Conservation (phyloP, 164 flowering plant genomes). For the Hamamelis virginiana region DNA sequence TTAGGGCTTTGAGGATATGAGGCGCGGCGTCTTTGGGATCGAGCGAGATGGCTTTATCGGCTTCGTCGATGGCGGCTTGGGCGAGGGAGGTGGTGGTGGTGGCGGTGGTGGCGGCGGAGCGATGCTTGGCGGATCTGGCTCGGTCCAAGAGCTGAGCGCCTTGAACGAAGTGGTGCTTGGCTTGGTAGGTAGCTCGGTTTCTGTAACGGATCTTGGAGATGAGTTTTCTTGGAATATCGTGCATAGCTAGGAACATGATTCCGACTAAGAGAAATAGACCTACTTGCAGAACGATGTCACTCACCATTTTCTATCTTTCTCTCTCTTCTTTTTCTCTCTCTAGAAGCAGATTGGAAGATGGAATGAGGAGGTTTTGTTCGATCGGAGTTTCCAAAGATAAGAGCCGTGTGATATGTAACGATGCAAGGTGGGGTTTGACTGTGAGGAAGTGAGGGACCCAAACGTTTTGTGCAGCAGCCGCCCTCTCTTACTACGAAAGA, state of each 20-base stretch:
- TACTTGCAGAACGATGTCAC: conserved; percentile 41
- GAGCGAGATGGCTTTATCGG: conserved; percentile 63
- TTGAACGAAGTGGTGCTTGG: conserved; percentile 84
- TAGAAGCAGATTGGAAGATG: too few relatives aligned
- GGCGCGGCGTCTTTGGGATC: conserved; percentile 86
- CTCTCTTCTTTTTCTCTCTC: neutral
- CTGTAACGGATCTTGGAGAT: conserved; percentile 40
- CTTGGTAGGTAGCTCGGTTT: conserved; percentile 40
- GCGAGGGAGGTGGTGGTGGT: conserved; percentile 42
- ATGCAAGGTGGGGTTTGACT: too few relatives aligned
- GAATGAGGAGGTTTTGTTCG: too few relatives aligned
- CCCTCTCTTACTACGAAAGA: too few relatives aligned
- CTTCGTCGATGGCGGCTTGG: conserved; percentile 52
- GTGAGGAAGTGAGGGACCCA: too few relatives aligned
- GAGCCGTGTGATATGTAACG: too few relatives aligned
- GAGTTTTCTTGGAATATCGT: conserved; percentile 49
- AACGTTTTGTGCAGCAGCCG: too few relatives aligned
- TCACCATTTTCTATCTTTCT: conserved; percentile 8
- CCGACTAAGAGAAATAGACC: conserved; percentile 24
- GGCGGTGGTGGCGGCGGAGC: too few relatives aligned
- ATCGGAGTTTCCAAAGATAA: too few relatives aligned
- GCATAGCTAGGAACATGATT: conserved; percentile 44
- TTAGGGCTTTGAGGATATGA: conserved; percentile 75
- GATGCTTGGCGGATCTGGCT: conserved; percentile 54
- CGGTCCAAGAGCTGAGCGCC: conserved; percentile 80